Evolutionary conservation across 176 grass and related monocot species (phyloP), one percentile per base, ranked within the genome.

Genomic region (Tuctoria greenei): DNA sequence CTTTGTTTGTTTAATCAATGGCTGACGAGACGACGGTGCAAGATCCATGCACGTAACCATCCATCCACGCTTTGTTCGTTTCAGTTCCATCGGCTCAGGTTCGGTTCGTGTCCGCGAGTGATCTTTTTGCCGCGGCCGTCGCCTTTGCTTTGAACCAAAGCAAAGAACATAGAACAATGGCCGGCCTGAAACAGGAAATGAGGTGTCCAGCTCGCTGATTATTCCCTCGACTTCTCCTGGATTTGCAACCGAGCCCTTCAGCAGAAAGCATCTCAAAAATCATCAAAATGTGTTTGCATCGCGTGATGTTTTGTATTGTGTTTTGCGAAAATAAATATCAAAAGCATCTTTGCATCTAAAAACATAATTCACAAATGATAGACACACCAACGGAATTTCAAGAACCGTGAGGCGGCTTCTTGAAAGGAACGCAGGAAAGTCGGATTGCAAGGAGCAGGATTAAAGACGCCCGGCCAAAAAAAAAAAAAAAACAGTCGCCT

Each of bases 141-240:
- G 2, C 23, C 50, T 84, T 95, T 95, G 73, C 92, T 92, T 95
- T 82, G 77, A 44, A 56, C 23, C 86, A 84, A 95, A 95, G 92
- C 36, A 92, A 95, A 60, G 87, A 77, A 93, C 36, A 92, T 92
- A 60, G 87, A 77, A 93, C 75, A 81, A 77, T 34, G 54, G 65
- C 76, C 31, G 37, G 52, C 63, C 49, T 36, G 25, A 52, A 61
- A 74, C 51, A 86, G 74, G 16, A 67, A 64, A 49, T 26, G 26
- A 51, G 49, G 23, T 13, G 0, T n/a, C 18, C 0, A 8, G 0
- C 56, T 27, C 24, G 3, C 43, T 8, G 16, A 1, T 11, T 40
- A 23, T 43, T 4, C n/a, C 75, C 24, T 59, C 3, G 0, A 0
- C 0, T 63, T 10, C 0, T n/a, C 0, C 0, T 0, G n/a, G 39